A percentile compares a stretch with the other conserved stretches of the same genome.
These are phyloP conservation scores for Saccharata proteae DNA, from an alignment of 2,329 filamentous ascomycete genomes.

Conservation along the genomic window DNA sequence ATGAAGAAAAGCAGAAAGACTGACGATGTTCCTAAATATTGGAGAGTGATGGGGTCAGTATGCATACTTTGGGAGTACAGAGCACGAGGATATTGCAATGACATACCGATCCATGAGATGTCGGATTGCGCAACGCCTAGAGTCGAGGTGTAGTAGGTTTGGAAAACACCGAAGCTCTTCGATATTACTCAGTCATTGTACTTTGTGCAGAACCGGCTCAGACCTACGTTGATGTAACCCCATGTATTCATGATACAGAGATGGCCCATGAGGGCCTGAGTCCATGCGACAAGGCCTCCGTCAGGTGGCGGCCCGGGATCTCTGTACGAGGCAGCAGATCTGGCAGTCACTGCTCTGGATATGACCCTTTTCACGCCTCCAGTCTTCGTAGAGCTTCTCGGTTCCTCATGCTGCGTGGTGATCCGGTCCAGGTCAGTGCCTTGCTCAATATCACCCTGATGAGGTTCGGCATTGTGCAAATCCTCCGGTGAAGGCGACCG, in stretches of 20 bases:
- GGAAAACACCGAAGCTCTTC: slow-evolving; percentile 17
- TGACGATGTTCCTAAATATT: too few species aligned
- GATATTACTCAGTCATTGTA: too few species aligned
- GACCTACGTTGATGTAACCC: slow-evolving; percentile 25
- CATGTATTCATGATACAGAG: slow-evolving; percentile 24
- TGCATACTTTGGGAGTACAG: neutral
- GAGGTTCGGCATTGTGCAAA: too few species aligned
- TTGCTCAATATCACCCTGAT: too few species aligned
- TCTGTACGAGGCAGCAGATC: slow-evolving; percentile 15
- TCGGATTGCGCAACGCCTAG: slow-evolving; percentile 25
- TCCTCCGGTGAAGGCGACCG: slow-evolving; percentile 5
- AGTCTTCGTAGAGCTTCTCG: slow-evolving; percentile 1
- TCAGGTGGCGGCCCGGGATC: slow-evolving; percentile 27
- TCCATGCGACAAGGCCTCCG: slow-evolving; percentile 26
- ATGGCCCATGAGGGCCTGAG: slow-evolving; percentile 23
- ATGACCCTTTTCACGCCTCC: slow-evolving; percentile 4
- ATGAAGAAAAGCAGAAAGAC: slow-evolving; percentile 40
- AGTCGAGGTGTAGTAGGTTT: slow-evolving; percentile 21
- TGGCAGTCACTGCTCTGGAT: slow-evolving; percentile 12
- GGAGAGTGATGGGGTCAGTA: neutral
- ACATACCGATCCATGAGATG: slow-evolving; percentile 43
- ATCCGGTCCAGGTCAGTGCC: slow-evolving; percentile 4
- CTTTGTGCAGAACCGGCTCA: too few species aligned
- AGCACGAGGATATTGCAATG: too few species aligned
- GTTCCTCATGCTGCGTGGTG: slow-evolving; percentile 4